These are phyloP conservation scores for Ophiocordyceps robertsii DNA, from an alignment of 2,329 filamentous ascomycete genomes.

Conservation along the genomic window DNA sequence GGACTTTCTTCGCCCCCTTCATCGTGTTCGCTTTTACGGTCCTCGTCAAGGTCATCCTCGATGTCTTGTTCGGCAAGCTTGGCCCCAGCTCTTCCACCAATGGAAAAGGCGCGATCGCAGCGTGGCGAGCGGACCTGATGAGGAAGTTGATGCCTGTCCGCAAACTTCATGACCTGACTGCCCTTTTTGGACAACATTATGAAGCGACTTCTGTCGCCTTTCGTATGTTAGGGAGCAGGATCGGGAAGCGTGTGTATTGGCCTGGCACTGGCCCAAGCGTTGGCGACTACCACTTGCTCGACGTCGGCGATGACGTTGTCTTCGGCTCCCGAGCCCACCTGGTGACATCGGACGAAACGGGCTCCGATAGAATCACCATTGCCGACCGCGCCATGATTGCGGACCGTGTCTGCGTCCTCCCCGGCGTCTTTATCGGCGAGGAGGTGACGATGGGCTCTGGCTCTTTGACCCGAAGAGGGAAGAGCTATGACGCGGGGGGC, in stretches of 20 bases:
- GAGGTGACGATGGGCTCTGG: conserved; percentile 39
- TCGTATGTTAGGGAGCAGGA: conserved; percentile 34
- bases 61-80: conserved; percentile 24
- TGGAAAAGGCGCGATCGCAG: conserved; percentile 20
- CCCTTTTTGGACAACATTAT: conserved; percentile 40
- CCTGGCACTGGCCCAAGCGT: conserved; percentile 40
- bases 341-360: conserved; percentile 36
- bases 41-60: conserved; percentile 24
- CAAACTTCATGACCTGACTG: conserved; percentile 31
- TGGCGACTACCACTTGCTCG: conserved; percentile 39
- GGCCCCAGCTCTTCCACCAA: conserved; percentile 15
- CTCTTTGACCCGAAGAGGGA: conserved; percentile 31
- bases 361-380: conserved; percentile 33
- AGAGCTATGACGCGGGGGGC: conserved; percentile 27
- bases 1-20: conserved; percentile 25
- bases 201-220: conserved; percentile 37
- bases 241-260: conserved; percentile 42
- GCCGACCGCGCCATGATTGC: conserved; percentile 40
- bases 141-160: conserved; percentile 28
- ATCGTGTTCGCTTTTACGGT: conserved; percentile 29
- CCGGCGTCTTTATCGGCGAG: conserved; percentile 34
- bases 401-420: conserved; percentile 37
- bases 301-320: conserved; percentile 45
- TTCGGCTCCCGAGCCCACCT: conserved; percentile 42
- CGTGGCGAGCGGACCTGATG: conserved; percentile 30